phyloP scores from a whole-genome alignment of 2,329 filamentous ascomycete genomes.

The Leptographium wingfieldii region DNA sequence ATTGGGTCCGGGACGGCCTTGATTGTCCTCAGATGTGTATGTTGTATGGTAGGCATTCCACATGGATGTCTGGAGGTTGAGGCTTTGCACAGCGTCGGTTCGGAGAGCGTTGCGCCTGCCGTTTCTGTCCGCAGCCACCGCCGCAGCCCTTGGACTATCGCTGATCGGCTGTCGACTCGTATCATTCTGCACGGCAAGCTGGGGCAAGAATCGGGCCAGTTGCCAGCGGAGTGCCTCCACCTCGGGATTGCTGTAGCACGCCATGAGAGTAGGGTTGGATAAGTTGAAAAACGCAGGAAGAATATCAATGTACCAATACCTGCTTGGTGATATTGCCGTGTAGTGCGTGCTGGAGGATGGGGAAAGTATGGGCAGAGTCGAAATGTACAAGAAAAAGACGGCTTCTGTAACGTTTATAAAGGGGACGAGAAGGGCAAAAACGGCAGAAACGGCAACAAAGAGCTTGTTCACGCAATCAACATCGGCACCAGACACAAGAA shows the following conservation, averaged over 20 bases:
- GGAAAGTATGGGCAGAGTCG: neutral
- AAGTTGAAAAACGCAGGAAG: no score
- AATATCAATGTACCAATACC: no score
- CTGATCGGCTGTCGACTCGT: neutral
- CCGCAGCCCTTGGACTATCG: neutral
- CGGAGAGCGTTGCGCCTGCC: neutral
- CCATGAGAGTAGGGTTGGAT: neutral
- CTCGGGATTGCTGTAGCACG: neutral
- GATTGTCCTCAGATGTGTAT: neutral
- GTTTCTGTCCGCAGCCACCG: neutral
- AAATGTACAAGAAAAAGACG: neutral
- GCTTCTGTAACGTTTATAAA: neutral
- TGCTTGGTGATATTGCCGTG: neutral
- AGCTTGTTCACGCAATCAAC: neutral
- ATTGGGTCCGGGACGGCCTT: neutral
- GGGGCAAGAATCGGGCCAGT: neutral
- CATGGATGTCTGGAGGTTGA: slow-evolving; percentile 2
- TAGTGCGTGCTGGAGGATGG: no score
- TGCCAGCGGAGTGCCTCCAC: neutral
- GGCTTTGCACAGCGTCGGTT: neutral
- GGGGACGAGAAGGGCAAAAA: neutral
- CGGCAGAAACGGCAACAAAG: neutral
- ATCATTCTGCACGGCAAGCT: neutral
- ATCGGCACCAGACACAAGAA: neutral
- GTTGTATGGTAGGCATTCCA: slow-evolving; percentile 2